Base-by-base conservation (phyloP, 2,329 filamentous ascomycete species). In the Lachnellula arida region DNA sequence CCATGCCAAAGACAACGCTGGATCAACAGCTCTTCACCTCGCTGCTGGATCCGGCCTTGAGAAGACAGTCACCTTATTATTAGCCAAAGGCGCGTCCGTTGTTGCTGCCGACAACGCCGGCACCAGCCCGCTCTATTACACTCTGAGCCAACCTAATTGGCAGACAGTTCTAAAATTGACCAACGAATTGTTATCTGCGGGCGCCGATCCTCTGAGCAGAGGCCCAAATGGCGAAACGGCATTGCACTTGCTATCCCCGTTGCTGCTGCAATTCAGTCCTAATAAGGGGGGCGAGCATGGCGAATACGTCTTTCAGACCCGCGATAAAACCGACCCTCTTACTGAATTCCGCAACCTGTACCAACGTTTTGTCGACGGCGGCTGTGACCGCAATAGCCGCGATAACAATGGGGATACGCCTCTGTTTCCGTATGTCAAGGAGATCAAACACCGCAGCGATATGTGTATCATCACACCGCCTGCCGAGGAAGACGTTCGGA, bases 11-110 rank as follows among this genome's bases (percentile, higher is more conserved):
- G 56, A 60, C 37, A 46, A 47, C 22, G 50, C 39, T n/a, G 53
- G 59, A 17, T 50, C 42, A 46, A 58, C 48, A 5, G 46, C 54
- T 15, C 46, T 60, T 3, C 56, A 58, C 19, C 22, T 49, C 12
- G 42, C 42, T n/a, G 12, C 25, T n/a, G 6, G 37, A 25, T 22
- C 32, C 9, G 12, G 12, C 12, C n/a, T 37, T 4, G 17, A 46
- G n/a, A n/a, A 8, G 14, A 23, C 19, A 15, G 40, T 42, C 39
- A 51, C 34, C 11, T 25, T 46, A 22, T 32, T 55, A 11, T 23
- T 52, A 15, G 43, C 28, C 15, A 23, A 23, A 14, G 53, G 53
- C 17, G 49, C 49, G 19, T 47, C 48, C 14, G 23, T 28, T 8
- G 7, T 12, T 9, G 42, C 34, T 12, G 44, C 19, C 28, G 17